Evolutionary conservation across 352 stramenopile species (phyloP).

Genomic region (Globisporangium uncinulatum): DNA sequence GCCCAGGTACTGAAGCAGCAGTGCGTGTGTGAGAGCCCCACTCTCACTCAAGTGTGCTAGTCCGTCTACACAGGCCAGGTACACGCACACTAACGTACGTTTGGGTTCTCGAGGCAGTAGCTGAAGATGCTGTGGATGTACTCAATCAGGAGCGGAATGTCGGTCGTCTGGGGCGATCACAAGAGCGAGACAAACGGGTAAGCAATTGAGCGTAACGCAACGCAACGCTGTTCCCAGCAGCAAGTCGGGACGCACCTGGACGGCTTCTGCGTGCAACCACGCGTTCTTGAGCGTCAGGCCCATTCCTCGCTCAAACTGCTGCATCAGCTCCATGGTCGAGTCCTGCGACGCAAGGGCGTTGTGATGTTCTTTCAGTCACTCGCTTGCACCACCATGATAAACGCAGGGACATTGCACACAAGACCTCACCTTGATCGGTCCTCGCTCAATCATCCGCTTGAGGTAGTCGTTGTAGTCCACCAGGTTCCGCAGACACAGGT

Average conservation of each 20-base stretch:
- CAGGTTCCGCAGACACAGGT: conserved; percentile 82
- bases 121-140: conserved; percentile 85
- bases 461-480: conserved; percentile 81
- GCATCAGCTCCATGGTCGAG: conserved; percentile 59
- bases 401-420: too few relatives aligned
- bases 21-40: too few relatives aligned
- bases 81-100: conserved; percentile 23
- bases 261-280: conserved; percentile 85
- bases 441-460: conserved; percentile 57
- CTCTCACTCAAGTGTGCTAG: neutral
- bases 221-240: neutral
- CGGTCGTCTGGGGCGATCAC: conserved; percentile 55
- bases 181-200: neutral
- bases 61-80: neutral
- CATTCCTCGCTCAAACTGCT: conserved; percentile 88
- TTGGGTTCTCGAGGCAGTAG: conserved; percentile 66
- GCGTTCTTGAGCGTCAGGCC: conserved; percentile 86
- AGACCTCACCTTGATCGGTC: conserved; percentile 46
- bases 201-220: neutral
- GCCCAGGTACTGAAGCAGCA: conserved; percentile 41
- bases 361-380: neutral
- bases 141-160: conserved; percentile 85
- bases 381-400: too few relatives aligned
- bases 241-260: conserved; percentile 36
- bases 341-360: conserved; percentile 19